phyloP scores from a whole-genome alignment of 176 grass and related monocot genomes.

The Avena eriantha region DNA sequence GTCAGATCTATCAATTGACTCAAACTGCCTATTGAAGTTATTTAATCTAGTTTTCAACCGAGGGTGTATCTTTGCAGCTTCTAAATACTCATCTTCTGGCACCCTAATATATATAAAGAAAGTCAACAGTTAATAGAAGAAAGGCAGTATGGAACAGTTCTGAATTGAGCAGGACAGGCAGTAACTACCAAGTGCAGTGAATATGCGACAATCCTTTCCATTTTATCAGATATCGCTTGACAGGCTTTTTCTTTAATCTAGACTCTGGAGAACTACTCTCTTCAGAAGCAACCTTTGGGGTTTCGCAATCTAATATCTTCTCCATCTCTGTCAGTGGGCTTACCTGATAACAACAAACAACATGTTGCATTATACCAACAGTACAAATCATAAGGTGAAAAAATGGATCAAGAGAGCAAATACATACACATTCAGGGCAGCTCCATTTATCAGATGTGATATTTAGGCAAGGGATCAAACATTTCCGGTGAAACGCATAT shows the following conservation, averaged over 20 bases:
- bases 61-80: constrained; percentile 74
- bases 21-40: constrained; percentile 76
- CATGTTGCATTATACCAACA: constrained; percentile 36
- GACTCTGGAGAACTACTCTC: constrained; percentile 54
- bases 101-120: constrained; percentile 69
- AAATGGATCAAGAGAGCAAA: constrained; percentile 10
- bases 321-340: constrained; percentile 92
- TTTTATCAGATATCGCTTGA: constrained; percentile 89
- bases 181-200: constrained; percentile 89
- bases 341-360: constrained; percentile 63
- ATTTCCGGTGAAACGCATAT: constrained; percentile 90
- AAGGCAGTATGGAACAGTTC: constrained; percentile 29
- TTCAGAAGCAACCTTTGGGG: constrained; percentile 43
- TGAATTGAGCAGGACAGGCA: neutral
- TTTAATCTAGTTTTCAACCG: constrained; percentile 92
- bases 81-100: constrained; percentile 83
- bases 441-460: constrained; percentile 77
- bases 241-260: constrained; percentile 55
- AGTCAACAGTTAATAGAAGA: constrained; percentile 37
- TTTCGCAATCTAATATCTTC: constrained; percentile 92
- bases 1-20: constrained; percentile 71
- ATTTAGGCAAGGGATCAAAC: constrained; percentile 76
- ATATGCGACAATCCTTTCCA: constrained; percentile 97
- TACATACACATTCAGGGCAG: constrained; percentile 94
- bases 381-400: constrained; percentile 34